Base-by-base conservation (phyloP, 345 rosid species). In the Noccaea bulbosa region DNA sequence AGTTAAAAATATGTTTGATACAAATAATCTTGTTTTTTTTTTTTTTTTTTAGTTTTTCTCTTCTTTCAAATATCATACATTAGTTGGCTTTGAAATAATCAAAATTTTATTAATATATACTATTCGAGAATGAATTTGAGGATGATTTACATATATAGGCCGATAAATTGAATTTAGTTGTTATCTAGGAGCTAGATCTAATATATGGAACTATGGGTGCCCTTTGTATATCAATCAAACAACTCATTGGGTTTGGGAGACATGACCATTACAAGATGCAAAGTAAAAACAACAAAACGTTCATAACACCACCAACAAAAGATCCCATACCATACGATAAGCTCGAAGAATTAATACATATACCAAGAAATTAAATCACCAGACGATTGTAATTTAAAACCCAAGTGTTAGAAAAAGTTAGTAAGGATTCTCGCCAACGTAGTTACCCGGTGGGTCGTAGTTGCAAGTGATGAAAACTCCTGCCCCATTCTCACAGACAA, bases 371-470 rank as follows among this genome's bases (percentile, higher is more conserved):
- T 17, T 52, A 51, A 38, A 16, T 17, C 66, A 51, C 55, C 41
- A 73, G 11, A 14, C 22, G 15, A 35, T 40, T 57, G 22, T 33
- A 24, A 4, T 41, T n/a, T 3, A 56, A 37, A 65, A 65, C 17
- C 35, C 41, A 62, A 58, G 5, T 48, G 67, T 57, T 65, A 66
- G 43, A 15, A 12, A 39, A 27, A 47, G 20, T 89, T 75, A 92
- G 47, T 89, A 87, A 44, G 98, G 98, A 79, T 75, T 85, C 68
- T 92, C 87, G 10, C 98, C 98, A 52, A 87, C 77, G 59, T 71
- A 89, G 73, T 89, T 92, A 67, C 98, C 98, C 15, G 96, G 98
- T 68, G 98, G 98, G 78, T 92, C 94, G 74, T 92, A 89, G 74
- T 89, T 89, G 75, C 98, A 92, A 66, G 85, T 85, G 80, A 92